Conservation (phyloP, 2,329 filamentous ascomycete species). For the Hypoxylon rubiginosum region DNA sequence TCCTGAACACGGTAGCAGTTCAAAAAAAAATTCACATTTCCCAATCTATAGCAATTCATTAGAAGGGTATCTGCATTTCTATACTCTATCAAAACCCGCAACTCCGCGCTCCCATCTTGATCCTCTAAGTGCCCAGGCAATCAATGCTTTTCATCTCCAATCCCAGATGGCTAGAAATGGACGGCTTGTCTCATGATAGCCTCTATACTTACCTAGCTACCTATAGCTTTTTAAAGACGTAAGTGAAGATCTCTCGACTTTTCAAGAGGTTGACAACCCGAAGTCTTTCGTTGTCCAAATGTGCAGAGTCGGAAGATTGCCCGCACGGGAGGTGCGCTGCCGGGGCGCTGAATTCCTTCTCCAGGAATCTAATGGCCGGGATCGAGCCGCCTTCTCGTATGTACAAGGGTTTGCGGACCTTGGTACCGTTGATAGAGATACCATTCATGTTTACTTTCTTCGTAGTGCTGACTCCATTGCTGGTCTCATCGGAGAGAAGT, state of each 20-base stretch:
- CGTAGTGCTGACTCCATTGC: slow-evolving; percentile 3
- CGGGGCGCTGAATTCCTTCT: slow-evolving; percentile 92
- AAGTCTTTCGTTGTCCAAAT: slow-evolving; percentile 95
- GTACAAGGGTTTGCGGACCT: slow-evolving; percentile 78
- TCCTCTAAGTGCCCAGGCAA: background rate
- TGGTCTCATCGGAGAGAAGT: slow-evolving; percentile 52
- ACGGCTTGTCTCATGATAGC: background rate
- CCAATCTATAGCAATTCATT: background rate
- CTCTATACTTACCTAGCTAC: too few species aligned
- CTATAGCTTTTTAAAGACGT: slow-evolving; percentile 80
- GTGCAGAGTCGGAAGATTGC: slow-evolving; percentile 92
- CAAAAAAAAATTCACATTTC: background rate
- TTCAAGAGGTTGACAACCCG: slow-evolving; percentile 89
- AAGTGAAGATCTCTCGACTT: slow-evolving; percentile 90
- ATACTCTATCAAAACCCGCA: slow-evolving; percentile 12
- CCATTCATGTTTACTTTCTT: slow-evolving; percentile 39
- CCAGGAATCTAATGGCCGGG: slow-evolving; percentile 91
- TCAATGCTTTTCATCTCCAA: background rate
- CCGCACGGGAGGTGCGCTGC: slow-evolving; percentile 95
- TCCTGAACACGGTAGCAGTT: too few species aligned
- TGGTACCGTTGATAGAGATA: slow-evolving; percentile 47
- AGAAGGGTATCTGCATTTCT: slow-evolving; percentile 32
- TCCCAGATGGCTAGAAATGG: background rate
- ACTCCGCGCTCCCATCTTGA: slow-evolving; percentile 18
- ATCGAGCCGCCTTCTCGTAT: slow-evolving; percentile 97